phyloP scores from a whole-genome alignment of 2,329 filamentous ascomycete genomes.

The Microdochium trichocladiopsis region DNA sequence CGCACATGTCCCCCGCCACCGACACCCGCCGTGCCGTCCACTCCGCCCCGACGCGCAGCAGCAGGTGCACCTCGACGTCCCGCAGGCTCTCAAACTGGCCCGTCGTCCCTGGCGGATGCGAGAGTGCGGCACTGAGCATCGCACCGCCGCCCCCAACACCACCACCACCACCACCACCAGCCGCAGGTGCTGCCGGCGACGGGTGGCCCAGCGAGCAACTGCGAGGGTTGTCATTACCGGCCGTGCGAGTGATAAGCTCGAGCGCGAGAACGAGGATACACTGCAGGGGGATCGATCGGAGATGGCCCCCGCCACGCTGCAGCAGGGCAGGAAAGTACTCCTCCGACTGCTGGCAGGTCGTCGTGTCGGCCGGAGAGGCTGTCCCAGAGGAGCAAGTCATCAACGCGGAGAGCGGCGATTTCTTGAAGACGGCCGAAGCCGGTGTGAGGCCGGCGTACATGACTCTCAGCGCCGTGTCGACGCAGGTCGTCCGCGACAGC shows the following conservation, averaged over 20 bases:
- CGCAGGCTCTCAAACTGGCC: slow-evolving; percentile 30
- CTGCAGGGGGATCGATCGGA: neutral
- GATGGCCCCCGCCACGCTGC: neutral
- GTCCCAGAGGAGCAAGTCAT: slow-evolving; percentile 18
- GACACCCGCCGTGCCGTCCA: neutral
- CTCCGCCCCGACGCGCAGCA: slow-evolving; percentile 26
- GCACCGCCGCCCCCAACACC: too few species aligned
- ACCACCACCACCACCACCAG: too few species aligned
- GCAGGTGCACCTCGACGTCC: slow-evolving; percentile 30
- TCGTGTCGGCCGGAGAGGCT: neutral
- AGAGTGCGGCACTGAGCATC: slow-evolving; percentile 32
- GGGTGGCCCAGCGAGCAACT: too few species aligned
- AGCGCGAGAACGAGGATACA: neutral
- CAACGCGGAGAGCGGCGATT: slow-evolving; percentile 28
- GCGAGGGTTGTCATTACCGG: slow-evolving; percentile 30
- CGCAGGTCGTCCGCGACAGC: slow-evolving; percentile 4
- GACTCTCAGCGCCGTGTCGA: slow-evolving; percentile 3
- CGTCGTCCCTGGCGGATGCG: slow-evolving; percentile 18
- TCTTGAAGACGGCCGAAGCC: slow-evolving; percentile 37
- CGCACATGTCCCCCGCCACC: slow-evolving; percentile 41
- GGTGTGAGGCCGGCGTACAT: neutral
- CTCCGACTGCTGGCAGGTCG: neutral
- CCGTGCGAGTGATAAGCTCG: slow-evolving; percentile 4
- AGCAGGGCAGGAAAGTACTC: neutral
- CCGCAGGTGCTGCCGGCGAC: too few species aligned